A percentile compares a stretch with the other conserved stretches of the same genome.
Conservation (phyloP, 2,329 filamentous ascomycete species). For the Dactylellina parvicollis region DNA sequence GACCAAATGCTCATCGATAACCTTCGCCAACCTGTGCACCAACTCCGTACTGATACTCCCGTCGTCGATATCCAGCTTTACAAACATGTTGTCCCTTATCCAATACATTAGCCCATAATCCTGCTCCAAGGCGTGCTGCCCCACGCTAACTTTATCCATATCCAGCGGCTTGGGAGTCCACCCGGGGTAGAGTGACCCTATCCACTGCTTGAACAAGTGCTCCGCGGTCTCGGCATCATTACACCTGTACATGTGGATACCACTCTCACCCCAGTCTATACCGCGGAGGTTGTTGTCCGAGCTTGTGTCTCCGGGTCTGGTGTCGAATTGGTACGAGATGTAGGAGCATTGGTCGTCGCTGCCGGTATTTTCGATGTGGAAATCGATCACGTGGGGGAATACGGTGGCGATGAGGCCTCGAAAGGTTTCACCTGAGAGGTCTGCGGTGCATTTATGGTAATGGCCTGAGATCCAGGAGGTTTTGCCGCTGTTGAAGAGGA, state of each 20-base stretch:
- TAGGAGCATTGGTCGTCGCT: slow-evolving; percentile 1
- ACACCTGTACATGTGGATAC: slow-evolving; percentile 23
- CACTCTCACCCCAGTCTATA: slow-evolving; percentile 21
- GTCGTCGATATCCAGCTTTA: slow-evolving; percentile 31
- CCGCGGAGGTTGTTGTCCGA: neutral
- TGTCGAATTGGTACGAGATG: slow-evolving; percentile 29
- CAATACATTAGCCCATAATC: slow-evolving; percentile 24
- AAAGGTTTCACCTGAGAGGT: slow-evolving; percentile 11
- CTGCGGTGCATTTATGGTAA: slow-evolving; percentile 12
- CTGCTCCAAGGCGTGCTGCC: slow-evolving; percentile 31
- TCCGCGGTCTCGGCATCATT: slow-evolving; percentile 22
- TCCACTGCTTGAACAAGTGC: slow-evolving; percentile 20
- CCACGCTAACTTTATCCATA: neutral
- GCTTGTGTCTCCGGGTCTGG: neutral
- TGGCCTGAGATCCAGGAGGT: slow-evolving; percentile 34
- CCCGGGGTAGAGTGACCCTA: slow-evolving; percentile 4
- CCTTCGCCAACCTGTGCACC: slow-evolving; percentile 7
- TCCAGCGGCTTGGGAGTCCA: slow-evolving; percentile 10
- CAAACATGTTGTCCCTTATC: slow-evolving; percentile 36
- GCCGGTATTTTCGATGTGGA: slow-evolving; percentile 6
- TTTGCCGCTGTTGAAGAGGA: slow-evolving; percentile 14
- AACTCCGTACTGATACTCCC: neutral
- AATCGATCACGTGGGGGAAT: slow-evolving; percentile 1
- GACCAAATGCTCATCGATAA: slow-evolving; percentile 14
- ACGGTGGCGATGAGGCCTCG: neutral